Conservation (phyloP, 495 filamentous ascomycete species). For the Bacidia rubella region DNA sequence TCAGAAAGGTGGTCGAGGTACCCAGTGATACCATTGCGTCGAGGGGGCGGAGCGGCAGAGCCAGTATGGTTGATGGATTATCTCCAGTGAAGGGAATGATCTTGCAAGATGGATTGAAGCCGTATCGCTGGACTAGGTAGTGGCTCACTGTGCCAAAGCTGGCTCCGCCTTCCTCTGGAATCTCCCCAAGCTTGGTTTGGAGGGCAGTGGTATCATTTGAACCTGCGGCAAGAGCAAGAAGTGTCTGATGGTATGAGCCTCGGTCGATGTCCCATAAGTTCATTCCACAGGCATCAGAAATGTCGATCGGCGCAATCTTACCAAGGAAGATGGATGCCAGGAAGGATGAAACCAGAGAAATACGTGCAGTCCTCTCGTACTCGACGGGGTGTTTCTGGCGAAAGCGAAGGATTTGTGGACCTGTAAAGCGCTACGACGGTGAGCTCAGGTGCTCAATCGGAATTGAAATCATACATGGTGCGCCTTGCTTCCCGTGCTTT, state of each 20-base stretch:
- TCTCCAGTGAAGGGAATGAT: constrained; percentile 86
- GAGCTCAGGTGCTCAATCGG: constrained; percentile 19
- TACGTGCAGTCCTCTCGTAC: constrained; percentile 66
- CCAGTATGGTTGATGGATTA: constrained; percentile 89
- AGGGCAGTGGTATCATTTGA: constrained; percentile 51
- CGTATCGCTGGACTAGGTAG: constrained; percentile 68
- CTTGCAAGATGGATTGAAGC: constrained; percentile 59
- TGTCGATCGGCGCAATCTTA: constrained; percentile 74
- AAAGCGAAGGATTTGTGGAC: constrained; percentile 87
- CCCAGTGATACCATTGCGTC: constrained; percentile 92
- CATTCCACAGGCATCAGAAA: constrained; percentile 92
- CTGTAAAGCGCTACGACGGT: constrained; percentile 71
- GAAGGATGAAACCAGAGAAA: constrained; percentile 91
- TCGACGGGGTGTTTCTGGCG: constrained; percentile 62
- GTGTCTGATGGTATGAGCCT: constrained; percentile 54
- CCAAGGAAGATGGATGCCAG: constrained; percentile 86
- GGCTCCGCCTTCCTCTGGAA: constrained; percentile 66
- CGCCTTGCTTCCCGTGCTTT: constrained; percentile 76
- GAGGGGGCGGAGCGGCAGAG: constrained; percentile 67
- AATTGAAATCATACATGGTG: constrained; percentile 61
- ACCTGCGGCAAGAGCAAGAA: constrained; percentile 67
- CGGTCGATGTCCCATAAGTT: constrained; percentile 85
- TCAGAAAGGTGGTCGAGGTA: constrained; percentile 92
- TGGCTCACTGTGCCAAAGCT: constrained; percentile 56
- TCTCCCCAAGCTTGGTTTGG: constrained; percentile 63